Evolutionary conservation across 2,329 filamentous ascomycete species (phyloP), one percentile per base, ranked within the genome.

Genomic region (Stachybotrys elegans): DNA sequence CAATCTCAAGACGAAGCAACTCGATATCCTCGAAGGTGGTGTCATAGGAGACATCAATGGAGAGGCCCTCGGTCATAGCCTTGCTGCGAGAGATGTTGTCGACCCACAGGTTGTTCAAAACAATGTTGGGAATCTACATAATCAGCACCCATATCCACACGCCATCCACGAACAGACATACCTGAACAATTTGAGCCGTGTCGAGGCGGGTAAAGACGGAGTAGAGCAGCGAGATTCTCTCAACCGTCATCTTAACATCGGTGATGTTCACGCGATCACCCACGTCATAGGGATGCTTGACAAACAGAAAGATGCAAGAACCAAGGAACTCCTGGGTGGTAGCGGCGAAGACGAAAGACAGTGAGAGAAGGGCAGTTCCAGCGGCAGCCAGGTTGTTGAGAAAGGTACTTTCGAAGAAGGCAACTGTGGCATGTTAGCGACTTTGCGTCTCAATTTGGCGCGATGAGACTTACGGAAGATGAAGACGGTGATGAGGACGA

Each of bases 261-360:
- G 63, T 70, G 51, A 97, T 86, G 56, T 96, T 90, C 35, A 97
- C 88, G 21, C 93, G 84, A 63, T 98, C 93, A 48, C 92, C 91
- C 19, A 97, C 90, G 61, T 98, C 93, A 63, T 87, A 97, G 0
- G 93, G 92, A 63, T 98, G 93, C 73, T 98, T 98, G 72, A 97
- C 89, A 58, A 98, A 98, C 2, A 98, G 72, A 72, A 98, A 98
- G 58, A 98, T 95, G 71, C 92, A 97, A 29, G 91, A 96, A 58
- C 92, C 92, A n/a, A 98, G 79, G 51, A 98, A 86, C 66, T 98
- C 93, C 66, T 96, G 91, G 4, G 86, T 84, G 2, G 91, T 96
- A 44, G 86, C 85, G 20, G 91, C 84, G 64, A 98, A 97, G 55
- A 96, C 86, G 69, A 98, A 98, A 4, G 92, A 96, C n/a, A 97